Conservation (phyloP, 2,329 filamentous ascomycete species). For the Daldinia eschscholtzii region DNA sequence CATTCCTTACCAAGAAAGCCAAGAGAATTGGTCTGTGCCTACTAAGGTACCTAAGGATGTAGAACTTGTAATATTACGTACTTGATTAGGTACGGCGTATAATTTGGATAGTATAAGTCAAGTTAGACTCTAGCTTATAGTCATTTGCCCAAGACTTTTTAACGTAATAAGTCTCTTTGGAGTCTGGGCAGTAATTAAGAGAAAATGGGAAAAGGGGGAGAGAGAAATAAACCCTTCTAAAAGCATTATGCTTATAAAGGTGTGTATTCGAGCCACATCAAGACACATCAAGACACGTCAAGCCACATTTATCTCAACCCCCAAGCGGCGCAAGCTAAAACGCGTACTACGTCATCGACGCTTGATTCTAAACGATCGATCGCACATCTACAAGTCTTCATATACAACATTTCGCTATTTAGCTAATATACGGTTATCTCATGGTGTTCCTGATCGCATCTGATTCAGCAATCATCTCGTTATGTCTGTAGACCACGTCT, state of each 20-base stretch:
- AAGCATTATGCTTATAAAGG: conserved; percentile 3
- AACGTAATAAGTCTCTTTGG: not conserved
- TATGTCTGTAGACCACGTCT: not conserved
- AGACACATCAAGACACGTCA: not conserved
- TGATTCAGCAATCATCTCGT: not conserved
- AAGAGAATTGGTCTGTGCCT: not conserved
- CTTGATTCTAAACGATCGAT: not conserved
- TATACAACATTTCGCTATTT: not conserved
- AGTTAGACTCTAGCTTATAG: not conserved
- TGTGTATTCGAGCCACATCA: not conserved
- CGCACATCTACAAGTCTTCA: not conserved
- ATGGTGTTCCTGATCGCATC: not conserved
- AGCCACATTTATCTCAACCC: not conserved
- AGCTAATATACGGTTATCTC: not conserved
- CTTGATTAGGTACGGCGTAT: not conserved
- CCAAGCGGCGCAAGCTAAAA: not conserved
- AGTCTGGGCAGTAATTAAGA: not conserved
- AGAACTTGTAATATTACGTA: not conserved
- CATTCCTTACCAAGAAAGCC: not conserved
- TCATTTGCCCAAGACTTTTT: not conserved
- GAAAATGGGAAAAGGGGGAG: not conserved
- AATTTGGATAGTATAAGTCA: not conserved
- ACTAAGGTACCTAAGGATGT: no score
- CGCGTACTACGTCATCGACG: conserved; percentile 7
- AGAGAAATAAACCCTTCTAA: not conserved